Percentiles rank a stretch among this genome's conserved stretches.
These are phyloP conservation scores for Termitomyces sp. DNA, from an alignment of 768 basidiomycete species.

Conservation along the genomic window DNA sequence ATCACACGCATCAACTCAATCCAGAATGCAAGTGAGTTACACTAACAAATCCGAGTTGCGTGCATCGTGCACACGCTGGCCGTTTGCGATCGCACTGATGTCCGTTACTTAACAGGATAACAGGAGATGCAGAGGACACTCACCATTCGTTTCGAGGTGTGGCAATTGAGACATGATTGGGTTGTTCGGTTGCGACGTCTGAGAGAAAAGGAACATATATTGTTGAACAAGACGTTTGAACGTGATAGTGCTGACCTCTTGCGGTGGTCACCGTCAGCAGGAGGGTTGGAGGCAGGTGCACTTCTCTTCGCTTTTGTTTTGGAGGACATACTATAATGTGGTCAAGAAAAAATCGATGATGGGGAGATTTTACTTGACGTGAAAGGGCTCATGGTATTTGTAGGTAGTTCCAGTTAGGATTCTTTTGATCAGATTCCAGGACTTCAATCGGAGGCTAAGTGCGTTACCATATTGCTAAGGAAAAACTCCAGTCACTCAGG, in stretches of 20 bases:
- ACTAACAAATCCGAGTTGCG: conserved; percentile 48
- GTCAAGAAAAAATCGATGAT: conserved; percentile 10
- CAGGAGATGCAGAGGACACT: not conserved
- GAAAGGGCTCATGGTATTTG: conserved; percentile 24
- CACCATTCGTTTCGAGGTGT: conserved; percentile 77
- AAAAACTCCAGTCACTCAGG: conserved; percentile 22
- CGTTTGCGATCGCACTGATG: conserved; percentile 47
- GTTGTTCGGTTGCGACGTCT: conserved; percentile 71
- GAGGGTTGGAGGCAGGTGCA: conserved; percentile 25
- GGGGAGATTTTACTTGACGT: conserved; percentile 17
- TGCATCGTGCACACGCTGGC: conserved; percentile 49
- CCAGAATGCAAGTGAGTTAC: not conserved
- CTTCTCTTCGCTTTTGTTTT: conserved; percentile 30
- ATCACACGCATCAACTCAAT: not conserved
- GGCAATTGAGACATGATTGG: conserved; percentile 72
- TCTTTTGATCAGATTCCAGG: conserved; percentile 19
- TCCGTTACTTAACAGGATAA: conserved; percentile 17
- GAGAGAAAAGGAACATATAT: conserved; percentile 2
- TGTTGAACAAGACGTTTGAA: not conserved
- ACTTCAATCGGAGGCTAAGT: conserved; percentile 15
- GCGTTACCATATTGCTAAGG: conserved; percentile 20
- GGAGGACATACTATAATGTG: conserved; percentile 28
- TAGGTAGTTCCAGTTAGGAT: conserved; percentile 11
- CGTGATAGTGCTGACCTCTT: conserved; percentile 34
- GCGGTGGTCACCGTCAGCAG: conserved; percentile 52